These are phyloP conservation scores for Picea abies DNA, from an alignment of 83 land plant genomes.

Conservation along the genomic window DNA sequence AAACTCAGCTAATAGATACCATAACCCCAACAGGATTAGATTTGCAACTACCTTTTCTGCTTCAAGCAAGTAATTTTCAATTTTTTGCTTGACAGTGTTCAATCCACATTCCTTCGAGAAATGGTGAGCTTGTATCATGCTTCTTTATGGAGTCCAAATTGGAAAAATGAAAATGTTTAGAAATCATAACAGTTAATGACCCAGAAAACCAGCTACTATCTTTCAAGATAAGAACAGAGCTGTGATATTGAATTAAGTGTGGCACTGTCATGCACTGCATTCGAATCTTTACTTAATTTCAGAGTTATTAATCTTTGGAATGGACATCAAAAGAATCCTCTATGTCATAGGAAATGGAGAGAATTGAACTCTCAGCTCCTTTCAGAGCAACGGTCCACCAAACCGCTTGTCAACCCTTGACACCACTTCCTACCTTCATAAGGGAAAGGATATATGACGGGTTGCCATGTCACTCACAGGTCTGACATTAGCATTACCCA, in stretches of 20 bases:
- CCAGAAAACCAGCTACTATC: not conserved
- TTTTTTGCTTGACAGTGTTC: constrained; percentile 59
- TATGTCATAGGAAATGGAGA: constrained; percentile 83
- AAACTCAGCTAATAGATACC: not conserved
- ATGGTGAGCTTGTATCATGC: constrained; percentile 69
- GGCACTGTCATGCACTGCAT: not conserved
- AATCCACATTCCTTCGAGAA: constrained; percentile 64
- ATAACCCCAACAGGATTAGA: not conserved
- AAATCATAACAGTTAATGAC: constrained; percentile 6
- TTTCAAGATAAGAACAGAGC: constrained; percentile 3
- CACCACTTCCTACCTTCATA: constrained; percentile 65
- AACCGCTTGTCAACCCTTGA: constrained; percentile 88
- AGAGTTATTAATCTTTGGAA: not conserved
- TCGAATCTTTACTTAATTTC: not conserved
- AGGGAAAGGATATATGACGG: constrained; percentile 41
- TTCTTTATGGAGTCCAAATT: constrained; percentile 28
- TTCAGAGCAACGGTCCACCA: constrained; percentile 61
- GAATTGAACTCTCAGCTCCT: constrained; percentile 96
- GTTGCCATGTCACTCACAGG: constrained; percentile 61
- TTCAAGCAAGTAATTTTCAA: constrained; percentile 72
- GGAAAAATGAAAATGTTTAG: not conserved
- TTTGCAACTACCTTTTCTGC: constrained; percentile 53
- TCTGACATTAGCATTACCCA: constrained; percentile 73
- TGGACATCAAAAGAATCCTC: constrained; percentile 10
- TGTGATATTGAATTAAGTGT: not conserved